Conservation (phyloP, 192 early-diverging fungal genomes). For the Coemansia sp. region DNA sequence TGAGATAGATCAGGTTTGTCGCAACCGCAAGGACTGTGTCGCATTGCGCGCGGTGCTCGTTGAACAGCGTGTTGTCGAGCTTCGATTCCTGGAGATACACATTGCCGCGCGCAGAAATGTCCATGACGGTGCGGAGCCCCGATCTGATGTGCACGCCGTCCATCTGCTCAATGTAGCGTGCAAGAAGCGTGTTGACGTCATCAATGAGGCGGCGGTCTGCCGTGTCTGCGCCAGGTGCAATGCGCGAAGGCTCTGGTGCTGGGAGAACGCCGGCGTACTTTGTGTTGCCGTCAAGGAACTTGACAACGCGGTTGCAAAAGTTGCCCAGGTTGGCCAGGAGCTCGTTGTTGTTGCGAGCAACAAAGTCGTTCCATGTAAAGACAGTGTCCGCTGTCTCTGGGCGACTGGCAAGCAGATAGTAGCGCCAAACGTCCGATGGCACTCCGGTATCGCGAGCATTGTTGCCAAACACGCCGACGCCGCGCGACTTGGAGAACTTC, state of each 20-base stretch:
- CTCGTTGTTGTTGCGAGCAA: slow-evolving; percentile 93
- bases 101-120: slow-evolving; percentile 93
- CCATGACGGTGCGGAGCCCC: slow-evolving; percentile 86
- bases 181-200: slow-evolving; percentile 78
- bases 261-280: slow-evolving; percentile 91
- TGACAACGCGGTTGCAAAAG: slow-evolving; percentile 95
- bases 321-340: slow-evolving; percentile 95
- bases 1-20: slow-evolving; percentile 86
- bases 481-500: slow-evolving; percentile 97
- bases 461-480: slow-evolving; percentile 96
- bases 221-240: slow-evolving; percentile 54
- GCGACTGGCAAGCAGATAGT: slow-evolving; percentile 89
- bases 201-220: slow-evolving; percentile 73
- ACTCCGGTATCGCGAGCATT: slow-evolving; percentile 89
- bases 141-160: slow-evolving; percentile 83
- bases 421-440: slow-evolving; percentile 93
- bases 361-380: slow-evolving; percentile 93
- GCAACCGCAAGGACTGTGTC: slow-evolving; percentile 83
- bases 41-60: slow-evolving; percentile 73
- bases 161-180: slow-evolving; percentile 72
- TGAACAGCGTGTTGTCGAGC: slow-evolving; percentile 87
- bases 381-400: slow-evolving; percentile 90
- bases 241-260: slow-evolving; percentile 40
- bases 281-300: slow-evolving; percentile 74
- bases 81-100: slow-evolving; percentile 91